Conservation (phyloP, 2,329 filamentous ascomycete genomes). For the Pseudopithomyces maydicus region DNA sequence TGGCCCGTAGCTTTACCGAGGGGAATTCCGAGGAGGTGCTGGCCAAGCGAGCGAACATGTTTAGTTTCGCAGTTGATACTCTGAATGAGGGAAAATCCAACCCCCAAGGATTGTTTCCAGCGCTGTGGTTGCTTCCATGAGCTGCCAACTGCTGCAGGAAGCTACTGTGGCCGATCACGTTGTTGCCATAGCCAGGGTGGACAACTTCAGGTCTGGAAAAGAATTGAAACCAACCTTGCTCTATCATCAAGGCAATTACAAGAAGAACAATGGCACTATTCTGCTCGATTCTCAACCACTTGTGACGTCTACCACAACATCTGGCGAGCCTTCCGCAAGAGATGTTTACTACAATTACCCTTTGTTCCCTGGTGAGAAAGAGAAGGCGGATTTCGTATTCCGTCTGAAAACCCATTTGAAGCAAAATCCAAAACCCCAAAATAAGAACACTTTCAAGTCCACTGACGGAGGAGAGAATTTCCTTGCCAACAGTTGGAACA, state of each 20-base stretch:
- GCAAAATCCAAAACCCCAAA: slow-evolving; percentile 8
- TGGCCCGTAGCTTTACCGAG: slow-evolving; percentile 36
- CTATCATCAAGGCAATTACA: slow-evolving; percentile 36
- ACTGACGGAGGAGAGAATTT: neutral
- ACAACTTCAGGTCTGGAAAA: slow-evolving; percentile 11
- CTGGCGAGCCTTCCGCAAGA: neutral
- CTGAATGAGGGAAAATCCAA: neutral
- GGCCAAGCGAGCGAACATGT: slow-evolving; percentile 13
- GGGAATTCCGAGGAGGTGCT: slow-evolving; percentile 34
- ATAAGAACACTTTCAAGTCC: neutral
- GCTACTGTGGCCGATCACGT: slow-evolving; percentile 53
- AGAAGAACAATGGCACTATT: slow-evolving; percentile 11
- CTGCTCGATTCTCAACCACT: slow-evolving; percentile 1
- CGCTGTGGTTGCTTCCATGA: slow-evolving; percentile 33
- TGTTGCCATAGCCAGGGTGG: slow-evolving; percentile 52
- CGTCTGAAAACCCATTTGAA: slow-evolving; percentile 23
- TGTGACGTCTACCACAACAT: neutral
- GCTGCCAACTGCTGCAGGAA: slow-evolving; percentile 43
- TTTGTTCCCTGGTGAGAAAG: slow-evolving; percentile 24
- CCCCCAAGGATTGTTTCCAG: slow-evolving; percentile 23
- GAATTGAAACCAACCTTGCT: slow-evolving; percentile 19
- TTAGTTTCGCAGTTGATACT: neutral
- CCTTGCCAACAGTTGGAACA: neutral
- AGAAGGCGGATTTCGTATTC: slow-evolving; percentile 21
- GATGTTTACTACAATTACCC: slow-evolving; percentile 19